These are phyloP conservation scores for Solanum verrucosum DNA, from an alignment of 257 asterid genomes.

Conservation along the genomic window DNA sequence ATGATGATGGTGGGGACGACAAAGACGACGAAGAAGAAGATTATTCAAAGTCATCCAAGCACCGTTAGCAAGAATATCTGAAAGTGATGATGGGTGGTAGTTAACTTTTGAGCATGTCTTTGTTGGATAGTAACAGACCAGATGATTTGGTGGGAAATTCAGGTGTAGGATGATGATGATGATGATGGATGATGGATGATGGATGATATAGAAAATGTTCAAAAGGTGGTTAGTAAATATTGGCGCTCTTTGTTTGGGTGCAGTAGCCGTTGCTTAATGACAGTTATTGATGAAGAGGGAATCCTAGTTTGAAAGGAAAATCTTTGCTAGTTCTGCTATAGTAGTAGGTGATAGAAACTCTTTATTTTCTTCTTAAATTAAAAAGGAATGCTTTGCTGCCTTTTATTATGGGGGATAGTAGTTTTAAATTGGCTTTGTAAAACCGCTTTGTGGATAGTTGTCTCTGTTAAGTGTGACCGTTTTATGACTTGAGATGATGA, in stretches of 20 bases:
- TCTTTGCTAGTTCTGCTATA: not conserved
- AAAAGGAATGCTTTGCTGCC: not conserved
- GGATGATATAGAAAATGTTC: constrained; percentile 29
- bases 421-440: constrained; percentile 3
- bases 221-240: constrained; percentile 50
- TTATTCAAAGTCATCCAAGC: constrained; percentile 37
- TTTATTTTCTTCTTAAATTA: not conserved
- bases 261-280: constrained; percentile 27
- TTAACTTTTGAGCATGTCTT: not conserved
- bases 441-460: constrained; percentile 2
- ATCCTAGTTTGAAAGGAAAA: constrained; percentile 14
- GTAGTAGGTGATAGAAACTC: not conserved
- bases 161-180: constrained; percentile 7
- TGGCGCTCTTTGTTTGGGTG: constrained; percentile 21
- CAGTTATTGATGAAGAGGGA: constrained; percentile 7
- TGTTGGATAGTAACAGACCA: not conserved
- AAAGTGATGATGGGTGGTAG: not conserved
- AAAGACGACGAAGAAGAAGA: constrained; percentile 25
- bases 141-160: constrained; percentile 57
- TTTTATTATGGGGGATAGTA: not conserved
- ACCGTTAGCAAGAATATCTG: constrained; percentile 10
- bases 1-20: constrained; percentile 9
- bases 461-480: not conserved
- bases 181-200: not conserved
- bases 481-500: not conserved